phyloP scores from a whole-genome alignment of 2,329 filamentous ascomycete species.

The Neodidymelliopsis sp. region DNA sequence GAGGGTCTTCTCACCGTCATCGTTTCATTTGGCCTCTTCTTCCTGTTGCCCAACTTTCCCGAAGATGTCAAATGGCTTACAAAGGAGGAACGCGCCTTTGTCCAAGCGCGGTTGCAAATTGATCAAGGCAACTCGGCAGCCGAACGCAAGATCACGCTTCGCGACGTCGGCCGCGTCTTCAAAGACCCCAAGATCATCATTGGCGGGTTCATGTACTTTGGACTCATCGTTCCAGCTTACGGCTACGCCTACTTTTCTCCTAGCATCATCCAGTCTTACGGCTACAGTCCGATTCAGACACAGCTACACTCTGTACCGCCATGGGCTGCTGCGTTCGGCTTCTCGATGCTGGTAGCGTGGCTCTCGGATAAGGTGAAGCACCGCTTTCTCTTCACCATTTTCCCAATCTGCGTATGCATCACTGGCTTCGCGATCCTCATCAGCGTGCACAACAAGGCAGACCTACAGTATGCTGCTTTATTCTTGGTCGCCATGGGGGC shows the following conservation, averaged over 20 bases:
- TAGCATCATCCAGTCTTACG: conserved; percentile 57
- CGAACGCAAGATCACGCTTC: conserved; percentile 53
- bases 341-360: conserved; percentile 77
- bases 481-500: conserved; percentile 82
- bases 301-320: conserved; percentile 64
- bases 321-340: conserved; percentile 77
- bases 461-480: conserved; percentile 77
- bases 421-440: conserved; percentile 79
- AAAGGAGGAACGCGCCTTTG: conserved; percentile 55
- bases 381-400: conserved; percentile 75
- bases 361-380: conserved; percentile 76
- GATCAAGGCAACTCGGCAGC: conserved; percentile 58
- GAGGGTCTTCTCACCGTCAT: conserved; percentile 59
- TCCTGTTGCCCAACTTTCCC: conserved; percentile 58
- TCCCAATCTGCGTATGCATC: conserved; percentile 73
- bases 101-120: conserved; percentile 55
- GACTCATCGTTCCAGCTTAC: conserved; percentile 52
- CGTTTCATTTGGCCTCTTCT: conserved; percentile 56
- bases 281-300: conserved; percentile 61
- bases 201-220: conserved; percentile 62
- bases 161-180: conserved; percentile 56
- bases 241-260: conserved; percentile 58
- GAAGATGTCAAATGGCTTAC: conserved; percentile 59
- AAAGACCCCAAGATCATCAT: conserved; percentile 59
- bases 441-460: conserved; percentile 70